Percentiles rank a stretch among this genome's conserved stretches.
These are phyloP conservation scores for Cyclotella choctawhatcheeana DNA, from an alignment of 108 stramenopile species.

Conservation along the genomic window DNA sequence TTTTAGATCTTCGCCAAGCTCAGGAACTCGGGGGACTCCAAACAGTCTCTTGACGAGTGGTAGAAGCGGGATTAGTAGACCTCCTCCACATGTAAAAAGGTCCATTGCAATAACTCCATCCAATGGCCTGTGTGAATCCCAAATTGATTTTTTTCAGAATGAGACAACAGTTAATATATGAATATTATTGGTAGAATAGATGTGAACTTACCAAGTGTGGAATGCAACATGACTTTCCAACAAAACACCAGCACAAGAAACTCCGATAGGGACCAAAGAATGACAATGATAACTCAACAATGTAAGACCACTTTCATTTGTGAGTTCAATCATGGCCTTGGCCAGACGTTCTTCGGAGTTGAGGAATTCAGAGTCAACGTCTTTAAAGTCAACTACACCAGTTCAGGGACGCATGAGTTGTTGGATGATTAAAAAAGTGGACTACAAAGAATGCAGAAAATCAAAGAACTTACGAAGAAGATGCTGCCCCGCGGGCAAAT, in stretches of 20 bases:
- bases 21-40: constrained; percentile 48
- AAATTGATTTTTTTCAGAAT: not conserved
- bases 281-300: constrained; percentile 86
- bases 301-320: constrained; percentile 62
- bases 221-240: constrained; percentile 77
- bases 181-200: not conserved
- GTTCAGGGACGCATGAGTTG: not conserved
- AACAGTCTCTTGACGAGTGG: constrained; percentile 60
- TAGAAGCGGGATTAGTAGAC: constrained; percentile 61
- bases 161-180: not conserved
- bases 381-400: constrained; percentile 78
- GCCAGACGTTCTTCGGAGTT: constrained; percentile 70
- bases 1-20: constrained; percentile 14
- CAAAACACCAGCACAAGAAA: constrained; percentile 74
- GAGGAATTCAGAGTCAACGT: constrained; percentile 66
- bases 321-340: constrained; percentile 73
- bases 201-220: constrained; percentile 69
- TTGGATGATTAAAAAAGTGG: no score
- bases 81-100: constrained; percentile 73
- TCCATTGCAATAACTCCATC: constrained; percentile 83
- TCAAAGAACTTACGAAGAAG: constrained; percentile 36
- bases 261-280: constrained; percentile 65
- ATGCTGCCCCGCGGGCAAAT: constrained; percentile 80
- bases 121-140: constrained; percentile 29
- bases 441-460: no score